Percentiles rank a stretch among this genome's conserved stretches.
These are phyloP conservation scores for Xylariaceae sp. DNA, from an alignment of 2,329 filamentous ascomycete genomes.

Conservation along the genomic window DNA sequence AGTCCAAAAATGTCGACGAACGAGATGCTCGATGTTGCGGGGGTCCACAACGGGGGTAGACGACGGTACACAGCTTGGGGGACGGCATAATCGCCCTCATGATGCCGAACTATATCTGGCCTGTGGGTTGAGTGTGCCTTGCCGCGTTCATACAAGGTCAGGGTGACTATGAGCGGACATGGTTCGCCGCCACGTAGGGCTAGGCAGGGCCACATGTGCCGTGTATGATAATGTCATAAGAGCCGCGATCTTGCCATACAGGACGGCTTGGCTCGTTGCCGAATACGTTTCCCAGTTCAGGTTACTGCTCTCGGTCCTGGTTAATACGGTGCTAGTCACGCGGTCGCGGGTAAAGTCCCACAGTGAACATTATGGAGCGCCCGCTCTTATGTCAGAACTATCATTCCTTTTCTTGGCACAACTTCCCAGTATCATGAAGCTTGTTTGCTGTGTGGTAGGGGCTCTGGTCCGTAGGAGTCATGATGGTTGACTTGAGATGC, in stretches of 20 bases:
- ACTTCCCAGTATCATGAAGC: background rate
- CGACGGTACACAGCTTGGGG: background rate
- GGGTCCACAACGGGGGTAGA: slow-evolving; percentile 10
- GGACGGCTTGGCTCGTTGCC: slow-evolving; percentile 6
- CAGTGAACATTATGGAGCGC: slow-evolving; percentile 5
- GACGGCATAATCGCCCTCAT: slow-evolving; percentile 9
- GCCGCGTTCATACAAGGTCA: slow-evolving; percentile 15
- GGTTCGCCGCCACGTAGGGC: slow-evolving; percentile 17
- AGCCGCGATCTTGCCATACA: background rate
- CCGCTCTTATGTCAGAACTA: slow-evolving; percentile 8
- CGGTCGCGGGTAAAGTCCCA: slow-evolving; percentile 3
- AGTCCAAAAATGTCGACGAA: slow-evolving; percentile 15
- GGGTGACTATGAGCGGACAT: slow-evolving; percentile 9
- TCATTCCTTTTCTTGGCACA: background rate
- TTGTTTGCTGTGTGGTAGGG: background rate
- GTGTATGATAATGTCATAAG: slow-evolving; percentile 1
- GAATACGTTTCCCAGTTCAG: slow-evolving; percentile 1
- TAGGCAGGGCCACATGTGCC: background rate
- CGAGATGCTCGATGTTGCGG: slow-evolving; percentile 1
- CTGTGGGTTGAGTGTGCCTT: slow-evolving; percentile 15
- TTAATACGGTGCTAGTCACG: background rate
- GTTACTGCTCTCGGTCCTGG: background rate
- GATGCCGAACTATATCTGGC: background rate
- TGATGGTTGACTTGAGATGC: slow-evolving; percentile 5
- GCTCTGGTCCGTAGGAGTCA: slow-evolving; percentile 2